phyloP scores from a whole-genome alignment of 345 rosid species.

The Acer saccharum region DNA sequence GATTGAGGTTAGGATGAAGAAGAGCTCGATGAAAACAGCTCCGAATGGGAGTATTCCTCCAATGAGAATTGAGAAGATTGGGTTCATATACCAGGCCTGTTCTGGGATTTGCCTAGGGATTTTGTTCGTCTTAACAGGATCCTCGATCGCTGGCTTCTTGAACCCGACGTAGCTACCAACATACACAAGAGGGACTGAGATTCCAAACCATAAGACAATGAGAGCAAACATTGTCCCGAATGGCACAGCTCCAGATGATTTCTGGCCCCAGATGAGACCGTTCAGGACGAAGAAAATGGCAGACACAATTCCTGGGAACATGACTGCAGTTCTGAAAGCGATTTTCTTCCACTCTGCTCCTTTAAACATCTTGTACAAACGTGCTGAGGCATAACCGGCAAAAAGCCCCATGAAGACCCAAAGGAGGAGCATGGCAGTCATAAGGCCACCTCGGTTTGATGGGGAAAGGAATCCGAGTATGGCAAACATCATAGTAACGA shows the following conservation, averaged over 20 bases:
- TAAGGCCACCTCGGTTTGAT: constrained; percentile 81
- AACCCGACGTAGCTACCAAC: constrained; percentile 70
- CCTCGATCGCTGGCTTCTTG: constrained; percentile 71
- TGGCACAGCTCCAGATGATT: constrained; percentile 85
- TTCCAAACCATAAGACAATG: constrained; percentile 77
- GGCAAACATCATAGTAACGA: constrained; percentile 77
- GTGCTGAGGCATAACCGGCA: constrained; percentile 68
- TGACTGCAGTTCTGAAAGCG: constrained; percentile 70
- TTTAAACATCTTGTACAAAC: constrained; percentile 73
- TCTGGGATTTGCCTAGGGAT: constrained; percentile 85
- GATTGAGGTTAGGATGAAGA: constrained; percentile 86
- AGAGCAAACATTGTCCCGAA: constrained; percentile 89
- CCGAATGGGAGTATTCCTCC: constrained; percentile 87
- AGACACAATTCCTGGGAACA: constrained; percentile 70
- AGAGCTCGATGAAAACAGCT: constrained; percentile 81
- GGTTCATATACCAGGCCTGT: constrained; percentile 90
- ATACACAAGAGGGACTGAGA: constrained; percentile 71
- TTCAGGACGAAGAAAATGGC: constrained; percentile 71
- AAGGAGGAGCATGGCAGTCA: constrained; percentile 83
- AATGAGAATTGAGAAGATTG: constrained; percentile 65
- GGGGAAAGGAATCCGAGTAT: constrained; percentile 81
- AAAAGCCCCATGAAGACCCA: constrained; percentile 89
- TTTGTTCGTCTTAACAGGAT: constrained; percentile 81
- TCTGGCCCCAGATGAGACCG: constrained; percentile 83
- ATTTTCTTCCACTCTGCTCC: constrained; percentile 79